Evolutionary conservation across 768 basidiomycete genomes (phyloP).

Genomic region (Pisolithus orientalis): DNA sequence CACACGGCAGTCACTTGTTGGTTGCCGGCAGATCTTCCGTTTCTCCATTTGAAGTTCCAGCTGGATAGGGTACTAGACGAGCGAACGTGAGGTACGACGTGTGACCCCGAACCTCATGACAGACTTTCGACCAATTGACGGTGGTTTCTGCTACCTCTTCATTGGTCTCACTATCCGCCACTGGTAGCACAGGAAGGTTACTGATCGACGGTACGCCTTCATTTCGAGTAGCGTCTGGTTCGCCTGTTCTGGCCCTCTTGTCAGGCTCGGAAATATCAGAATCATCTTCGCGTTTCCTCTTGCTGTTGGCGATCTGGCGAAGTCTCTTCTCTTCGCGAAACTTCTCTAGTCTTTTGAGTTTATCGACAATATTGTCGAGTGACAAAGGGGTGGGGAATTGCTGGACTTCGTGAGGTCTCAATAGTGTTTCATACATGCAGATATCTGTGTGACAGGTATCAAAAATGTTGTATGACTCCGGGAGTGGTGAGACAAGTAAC

Average conservation of each 20-base stretch:
- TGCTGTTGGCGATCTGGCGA: slow-evolving; percentile 67
- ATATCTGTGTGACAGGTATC: slow-evolving; percentile 50
- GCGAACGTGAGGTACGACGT: slow-evolving; percentile 97
- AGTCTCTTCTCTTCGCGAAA: slow-evolving; percentile 77
- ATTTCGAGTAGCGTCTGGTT: neutral
- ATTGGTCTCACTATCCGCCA: slow-evolving; percentile 9
- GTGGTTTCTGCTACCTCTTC: slow-evolving; percentile 22
- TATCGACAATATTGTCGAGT: slow-evolving; percentile 51
- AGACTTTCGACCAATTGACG: slow-evolving; percentile 59
- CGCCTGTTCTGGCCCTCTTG: slow-evolving; percentile 35
- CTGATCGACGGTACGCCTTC: slow-evolving; percentile 6
- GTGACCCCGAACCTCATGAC: slow-evolving; percentile 86
- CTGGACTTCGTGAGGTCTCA: slow-evolving; percentile 80
- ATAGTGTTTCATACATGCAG: slow-evolving; percentile 90
- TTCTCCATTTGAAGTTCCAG: slow-evolving; percentile 8
- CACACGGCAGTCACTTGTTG: neutral
- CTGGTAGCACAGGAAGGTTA: slow-evolving; percentile 7
- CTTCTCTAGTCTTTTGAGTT: slow-evolving; percentile 68
- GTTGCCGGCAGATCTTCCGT: neutral
- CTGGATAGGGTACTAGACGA: slow-evolving; percentile 57
- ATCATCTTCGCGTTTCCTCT: slow-evolving; percentile 33
- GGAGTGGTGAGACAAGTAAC: slow-evolving; percentile 34
- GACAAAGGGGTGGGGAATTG: slow-evolving; percentile 45
- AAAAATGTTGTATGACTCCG: slow-evolving; percentile 1
- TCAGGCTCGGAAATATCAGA: slow-evolving; percentile 13